Evolutionary conservation across 2,329 filamentous ascomycete genomes (phyloP).

Genomic region (Didymellaceae sp.): DNA sequence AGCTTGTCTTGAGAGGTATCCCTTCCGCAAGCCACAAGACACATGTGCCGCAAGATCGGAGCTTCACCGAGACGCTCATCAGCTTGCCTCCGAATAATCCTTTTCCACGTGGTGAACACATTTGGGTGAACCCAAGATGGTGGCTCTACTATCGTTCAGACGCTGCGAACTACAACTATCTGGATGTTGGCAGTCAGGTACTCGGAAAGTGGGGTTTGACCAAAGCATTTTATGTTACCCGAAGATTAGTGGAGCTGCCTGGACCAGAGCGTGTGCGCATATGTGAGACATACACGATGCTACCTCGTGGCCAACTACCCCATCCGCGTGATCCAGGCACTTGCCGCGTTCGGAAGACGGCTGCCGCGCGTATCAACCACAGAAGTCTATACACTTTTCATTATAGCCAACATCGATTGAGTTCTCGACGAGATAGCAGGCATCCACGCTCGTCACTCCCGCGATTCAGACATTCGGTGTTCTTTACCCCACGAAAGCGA

Average conservation of each 20-base stretch:
- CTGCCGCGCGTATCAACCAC: too few species aligned
- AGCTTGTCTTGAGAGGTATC: slow-evolving; percentile 6
- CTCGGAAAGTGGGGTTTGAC: not conserved
- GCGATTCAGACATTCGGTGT: too few species aligned
- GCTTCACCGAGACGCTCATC: slow-evolving; percentile 6
- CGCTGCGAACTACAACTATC: not conserved
- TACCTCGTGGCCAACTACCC: slow-evolving; percentile 1
- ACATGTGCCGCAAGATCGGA: not conserved
- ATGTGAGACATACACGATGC: not conserved
- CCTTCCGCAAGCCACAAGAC: slow-evolving; percentile 8
- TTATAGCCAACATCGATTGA: too few species aligned
- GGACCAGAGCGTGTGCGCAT: not conserved
- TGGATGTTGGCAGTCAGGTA: not conserved
- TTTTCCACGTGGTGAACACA: not conserved
- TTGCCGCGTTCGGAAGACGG: too few species aligned
- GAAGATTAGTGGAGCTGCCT: too few species aligned
- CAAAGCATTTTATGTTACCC: not conserved
- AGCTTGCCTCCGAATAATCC: not conserved
- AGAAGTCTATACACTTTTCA: too few species aligned
- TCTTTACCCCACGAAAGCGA: too few species aligned
- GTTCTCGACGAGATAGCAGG: too few species aligned
- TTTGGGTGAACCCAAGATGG: not conserved
- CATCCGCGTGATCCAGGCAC: too few species aligned
- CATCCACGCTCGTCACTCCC: too few species aligned
- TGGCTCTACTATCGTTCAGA: not conserved